Evolutionary conservation across 805 yeast species (phyloP).

Genomic region (Geotrichum ghanense): DNA sequence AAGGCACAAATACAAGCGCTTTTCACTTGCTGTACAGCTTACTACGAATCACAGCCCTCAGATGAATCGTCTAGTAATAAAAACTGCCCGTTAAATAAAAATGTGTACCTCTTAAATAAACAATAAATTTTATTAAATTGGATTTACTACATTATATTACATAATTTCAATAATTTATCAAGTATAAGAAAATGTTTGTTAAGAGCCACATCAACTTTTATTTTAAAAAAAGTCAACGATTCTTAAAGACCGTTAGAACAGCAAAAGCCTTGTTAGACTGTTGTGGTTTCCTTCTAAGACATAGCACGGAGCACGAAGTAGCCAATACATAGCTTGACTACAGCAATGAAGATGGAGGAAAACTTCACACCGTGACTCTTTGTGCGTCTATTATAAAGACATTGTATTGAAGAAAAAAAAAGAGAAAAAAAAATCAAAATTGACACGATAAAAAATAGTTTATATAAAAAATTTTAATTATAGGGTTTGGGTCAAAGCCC

Average conservation of each 20-base stretch:
- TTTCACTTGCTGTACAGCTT: not conserved
- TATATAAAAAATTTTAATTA: not conserved
- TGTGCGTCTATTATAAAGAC: constrained; percentile 1
- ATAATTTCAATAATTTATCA: too few relatives aligned
- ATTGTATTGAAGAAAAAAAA: constrained; percentile 1
- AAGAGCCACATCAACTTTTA: constrained; percentile 1
- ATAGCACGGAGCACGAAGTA: not conserved
- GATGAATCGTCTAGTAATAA: not conserved
- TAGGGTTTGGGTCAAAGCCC: not conserved
- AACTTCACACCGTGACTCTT: constrained; percentile 2
- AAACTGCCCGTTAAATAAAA: constrained; percentile 1
- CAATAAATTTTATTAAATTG: not conserved
- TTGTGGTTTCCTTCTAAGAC: not conserved
- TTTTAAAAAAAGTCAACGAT: constrained; percentile 1
- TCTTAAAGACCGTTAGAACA: constrained; percentile 2
- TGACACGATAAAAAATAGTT: too few relatives aligned
- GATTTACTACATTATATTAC: not conserved
- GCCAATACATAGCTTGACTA: constrained; percentile 1
- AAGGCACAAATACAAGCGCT: not conserved
- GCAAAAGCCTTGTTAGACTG: not conserved
- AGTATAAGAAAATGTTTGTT: not conserved
- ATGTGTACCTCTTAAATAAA: not conserved
- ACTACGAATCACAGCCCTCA: not conserved
- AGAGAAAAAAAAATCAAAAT: not conserved
- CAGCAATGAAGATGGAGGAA: constrained; percentile 1